Percentiles rank a stretch among this genome's conserved stretches.
Evolutionary conservation across 2,329 filamentous ascomycete genomes (phyloP).

Genomic region (Acephala macrosclerotiorum): DNA sequence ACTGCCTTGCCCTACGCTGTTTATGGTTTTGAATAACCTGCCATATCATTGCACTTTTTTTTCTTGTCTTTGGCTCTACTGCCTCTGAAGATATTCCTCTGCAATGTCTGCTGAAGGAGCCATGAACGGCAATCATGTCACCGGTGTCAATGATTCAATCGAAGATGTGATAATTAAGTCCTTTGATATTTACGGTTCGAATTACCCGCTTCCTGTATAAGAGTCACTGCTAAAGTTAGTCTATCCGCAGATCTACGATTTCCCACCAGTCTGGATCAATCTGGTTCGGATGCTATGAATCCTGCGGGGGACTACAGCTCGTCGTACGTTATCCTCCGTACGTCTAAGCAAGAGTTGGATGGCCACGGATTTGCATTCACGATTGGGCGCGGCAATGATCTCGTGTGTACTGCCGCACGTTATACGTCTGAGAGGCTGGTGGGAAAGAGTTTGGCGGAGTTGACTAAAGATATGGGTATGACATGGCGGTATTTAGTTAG

Average conservation of each 20-base stretch:
- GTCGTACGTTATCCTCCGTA: constrained; percentile 9
- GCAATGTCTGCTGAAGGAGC: too few relatives aligned
- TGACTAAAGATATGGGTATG: constrained; percentile 81
- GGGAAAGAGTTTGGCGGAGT: constrained; percentile 75
- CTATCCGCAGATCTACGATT: constrained; percentile 9
- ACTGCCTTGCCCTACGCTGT: background rate
- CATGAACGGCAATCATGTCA: too few relatives aligned
- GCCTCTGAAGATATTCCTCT: too few relatives aligned
- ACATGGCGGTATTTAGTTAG: constrained; percentile 91
- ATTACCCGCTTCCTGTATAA: background rate
- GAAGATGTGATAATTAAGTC: constrained; percentile 3
- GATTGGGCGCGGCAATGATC: constrained; percentile 87
- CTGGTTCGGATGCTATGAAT: constrained; percentile 15
- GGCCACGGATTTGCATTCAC: constrained; percentile 59
- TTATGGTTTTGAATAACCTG: background rate
- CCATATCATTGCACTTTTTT: background rate
- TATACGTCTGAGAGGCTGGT: constrained; percentile 77
- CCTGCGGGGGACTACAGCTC: background rate
- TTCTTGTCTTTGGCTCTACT: background rate
- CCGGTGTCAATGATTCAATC: too few relatives aligned
- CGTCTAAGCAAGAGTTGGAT: constrained; percentile 1
- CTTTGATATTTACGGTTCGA: constrained; percentile 8
- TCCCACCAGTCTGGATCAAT: constrained; percentile 13
- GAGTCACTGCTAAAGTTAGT: background rate
- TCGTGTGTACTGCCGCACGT: constrained; percentile 83